These are phyloP conservation scores for Fragosphaeria purpurea DNA, from an alignment of 2,329 filamentous ascomycete species.

Conservation along the genomic window DNA sequence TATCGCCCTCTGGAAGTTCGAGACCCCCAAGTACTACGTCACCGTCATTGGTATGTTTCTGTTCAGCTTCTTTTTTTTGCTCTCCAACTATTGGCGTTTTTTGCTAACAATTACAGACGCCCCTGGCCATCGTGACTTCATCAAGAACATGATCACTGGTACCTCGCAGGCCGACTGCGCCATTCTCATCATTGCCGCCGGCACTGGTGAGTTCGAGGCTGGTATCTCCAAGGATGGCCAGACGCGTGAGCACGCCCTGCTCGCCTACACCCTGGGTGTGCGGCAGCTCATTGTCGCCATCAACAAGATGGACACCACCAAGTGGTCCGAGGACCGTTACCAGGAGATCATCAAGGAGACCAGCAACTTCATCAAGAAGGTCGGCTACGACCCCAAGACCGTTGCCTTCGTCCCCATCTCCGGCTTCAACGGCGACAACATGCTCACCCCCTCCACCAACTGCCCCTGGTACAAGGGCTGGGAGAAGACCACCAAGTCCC, in stretches of 20 bases:
- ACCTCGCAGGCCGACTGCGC: conserved; percentile 99
- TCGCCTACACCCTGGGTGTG: conserved; percentile 99
- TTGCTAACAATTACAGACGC: conserved; percentile 54
- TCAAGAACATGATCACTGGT: conserved; percentile 99
- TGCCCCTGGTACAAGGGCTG: conserved; percentile 99
- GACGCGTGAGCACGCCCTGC: conserved; percentile 99
- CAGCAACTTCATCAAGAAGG: conserved; percentile 99
- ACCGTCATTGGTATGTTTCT: conserved; percentile 80
- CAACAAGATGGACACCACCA: conserved; percentile 99
- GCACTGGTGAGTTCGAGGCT: conserved; percentile 99
- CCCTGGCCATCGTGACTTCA: conserved; percentile 99
- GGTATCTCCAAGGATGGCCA: conserved; percentile 99
- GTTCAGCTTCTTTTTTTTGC: not conserved
- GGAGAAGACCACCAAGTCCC: conserved; percentile 90
- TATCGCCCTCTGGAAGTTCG: conserved; percentile 99
- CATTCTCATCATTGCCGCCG: conserved; percentile 99
- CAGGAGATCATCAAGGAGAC: conserved; percentile 99
- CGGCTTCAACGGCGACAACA: conserved; percentile 99
- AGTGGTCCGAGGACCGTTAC: conserved; percentile 95
- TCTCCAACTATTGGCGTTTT: too few relatives aligned
- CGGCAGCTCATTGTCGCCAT: conserved; percentile 99
- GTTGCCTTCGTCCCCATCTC: conserved; percentile 99
- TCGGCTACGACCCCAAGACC: conserved; percentile 99
- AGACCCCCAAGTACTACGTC: conserved; percentile 95
- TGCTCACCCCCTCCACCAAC: conserved; percentile 83